A percentile compares a stretch with the other conserved stretches of the same genome.
Evolutionary conservation across 1,284 basidiomycete species (phyloP).

Genomic region (Puccinia triticina): DNA sequence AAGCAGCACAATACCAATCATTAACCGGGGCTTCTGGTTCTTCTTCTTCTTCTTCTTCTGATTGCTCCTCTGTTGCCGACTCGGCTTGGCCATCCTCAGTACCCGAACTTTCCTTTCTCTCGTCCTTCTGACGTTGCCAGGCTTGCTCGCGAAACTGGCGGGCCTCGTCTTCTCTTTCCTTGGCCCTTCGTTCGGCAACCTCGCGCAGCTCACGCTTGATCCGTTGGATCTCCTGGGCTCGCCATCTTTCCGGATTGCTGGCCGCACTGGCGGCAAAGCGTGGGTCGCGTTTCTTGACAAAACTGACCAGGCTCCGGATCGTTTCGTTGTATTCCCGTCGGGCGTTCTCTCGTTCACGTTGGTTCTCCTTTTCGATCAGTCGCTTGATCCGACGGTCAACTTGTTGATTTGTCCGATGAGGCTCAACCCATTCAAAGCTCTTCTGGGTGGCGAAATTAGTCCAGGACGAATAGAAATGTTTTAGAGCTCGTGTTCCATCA

Average conservation of each 20-base stretch:
- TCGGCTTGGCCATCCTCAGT: conserved; percentile 74
- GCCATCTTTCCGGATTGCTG: conserved; percentile 56
- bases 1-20: conserved; percentile 91
- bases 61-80: conserved; percentile 61
- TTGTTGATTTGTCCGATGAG: conserved; percentile 80
- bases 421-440: conserved; percentile 85
- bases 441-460: conserved; percentile 83
- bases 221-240: conserved; percentile 39
- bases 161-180: conserved; percentile 56
- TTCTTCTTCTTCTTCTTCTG: conserved; percentile 61
- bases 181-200: conserved; percentile 55
- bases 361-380: conserved; percentile 97
- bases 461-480: conserved; percentile 82
- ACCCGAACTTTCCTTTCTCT: conserved; percentile 54
- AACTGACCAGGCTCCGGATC: conserved; percentile 79
- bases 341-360: conserved; percentile 82
- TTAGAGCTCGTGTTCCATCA: conserved; percentile 53
- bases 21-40: conserved; percentile 55
- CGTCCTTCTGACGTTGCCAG: conserved; percentile 56
- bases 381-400: conserved; percentile 82
- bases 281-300: conserved; percentile 90
- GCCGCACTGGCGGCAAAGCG: conserved; percentile 65
- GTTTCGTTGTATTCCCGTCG: conserved; percentile 91
- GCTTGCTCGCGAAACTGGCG: conserved; percentile 57
- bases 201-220: conserved; percentile 53